A percentile compares a stretch with the other conserved stretches of the same genome.
Conservation (phyloP, 495 filamentous ascomycete species). For the Penicillium goetzii region DNA sequence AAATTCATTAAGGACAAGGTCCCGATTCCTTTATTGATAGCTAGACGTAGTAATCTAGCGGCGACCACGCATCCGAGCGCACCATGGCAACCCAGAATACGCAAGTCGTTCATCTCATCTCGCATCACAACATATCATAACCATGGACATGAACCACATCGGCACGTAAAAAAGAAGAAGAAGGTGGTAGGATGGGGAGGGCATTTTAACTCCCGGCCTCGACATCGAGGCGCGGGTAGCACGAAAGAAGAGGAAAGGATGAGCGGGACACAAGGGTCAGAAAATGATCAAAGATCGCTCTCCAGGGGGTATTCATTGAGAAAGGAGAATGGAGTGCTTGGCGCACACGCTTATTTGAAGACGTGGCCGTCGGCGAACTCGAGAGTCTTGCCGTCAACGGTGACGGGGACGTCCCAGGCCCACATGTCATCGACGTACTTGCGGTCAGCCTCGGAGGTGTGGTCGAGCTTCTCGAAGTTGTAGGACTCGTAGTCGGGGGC, state of each 20-base stretch:
- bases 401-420: constrained; percentile 83
- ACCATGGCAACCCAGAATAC: background rate
- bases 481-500: constrained; percentile 98
- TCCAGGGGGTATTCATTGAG: constrained; percentile 31
- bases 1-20: constrained; percentile 8
- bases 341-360: constrained; percentile 81
- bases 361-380: constrained; percentile 87
- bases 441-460: constrained; percentile 76
- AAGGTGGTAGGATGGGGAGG: background rate
- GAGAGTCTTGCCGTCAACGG: constrained; percentile 79
- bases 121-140: constrained; percentile 40
- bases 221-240: constrained; percentile 8
- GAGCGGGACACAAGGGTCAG: constrained; percentile 15
- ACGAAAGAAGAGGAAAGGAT: constrained; percentile 17
- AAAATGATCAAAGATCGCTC: constrained; percentile 16
- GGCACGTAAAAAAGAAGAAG: constrained; percentile 29
- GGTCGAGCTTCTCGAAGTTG: constrained; percentile 93
- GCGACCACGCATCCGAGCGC: constrained; percentile 1
- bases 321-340: constrained; percentile 8
- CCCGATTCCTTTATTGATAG: constrained; percentile 8
- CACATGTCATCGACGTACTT: constrained; percentile 86
- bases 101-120: constrained; percentile 38
- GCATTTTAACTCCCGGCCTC: constrained; percentile 24
- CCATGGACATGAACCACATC: constrained; percentile 38
- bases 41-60: constrained; percentile 12